A percentile compares a stretch with the other conserved stretches of the same genome.
Conservation (phyloP, 768 basidiomycete genomes). For the Suillus americanus region DNA sequence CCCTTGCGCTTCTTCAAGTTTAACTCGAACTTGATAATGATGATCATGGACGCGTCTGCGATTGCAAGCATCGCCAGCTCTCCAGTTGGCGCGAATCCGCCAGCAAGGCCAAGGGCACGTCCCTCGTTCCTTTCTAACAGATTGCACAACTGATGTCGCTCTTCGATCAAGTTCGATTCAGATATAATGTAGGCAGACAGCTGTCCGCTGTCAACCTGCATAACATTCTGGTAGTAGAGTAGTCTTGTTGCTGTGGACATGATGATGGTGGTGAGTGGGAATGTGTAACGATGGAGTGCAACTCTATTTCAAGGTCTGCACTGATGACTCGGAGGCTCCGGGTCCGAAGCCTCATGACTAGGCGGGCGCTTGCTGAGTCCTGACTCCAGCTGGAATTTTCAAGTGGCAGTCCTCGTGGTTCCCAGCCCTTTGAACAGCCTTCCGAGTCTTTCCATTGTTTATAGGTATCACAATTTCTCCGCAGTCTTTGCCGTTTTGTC, state of each 20-base stretch:
- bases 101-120: conserved; percentile 31
- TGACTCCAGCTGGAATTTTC: not conserved
- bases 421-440: not conserved
- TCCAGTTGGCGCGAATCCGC: conserved; percentile 20
- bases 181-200: conserved; percentile 16
- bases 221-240: conserved; percentile 26
- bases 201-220: conserved; percentile 24
- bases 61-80: conserved; percentile 26
- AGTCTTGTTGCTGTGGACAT: conserved; percentile 12
- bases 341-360: not conserved
- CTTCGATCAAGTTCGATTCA: conserved; percentile 25
- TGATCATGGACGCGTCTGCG: conserved; percentile 25
- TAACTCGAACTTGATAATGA: conserved; percentile 26
- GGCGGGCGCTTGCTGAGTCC: not conserved
- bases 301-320: not conserved
- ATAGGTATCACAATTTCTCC: not conserved
- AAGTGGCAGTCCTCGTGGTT: not conserved
- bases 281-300: conserved; percentile 1
- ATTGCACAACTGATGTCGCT: conserved; percentile 17
- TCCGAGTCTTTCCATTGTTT: not conserved
- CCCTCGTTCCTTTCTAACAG: conserved; percentile 33
- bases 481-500: not conserved
- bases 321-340: not conserved
- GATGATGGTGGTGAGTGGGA: not conserved
- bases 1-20: conserved; percentile 35